These are phyloP conservation scores for Acorus calamus DNA, from an alignment of 106 monocot genomes.

Conservation along the genomic window DNA sequence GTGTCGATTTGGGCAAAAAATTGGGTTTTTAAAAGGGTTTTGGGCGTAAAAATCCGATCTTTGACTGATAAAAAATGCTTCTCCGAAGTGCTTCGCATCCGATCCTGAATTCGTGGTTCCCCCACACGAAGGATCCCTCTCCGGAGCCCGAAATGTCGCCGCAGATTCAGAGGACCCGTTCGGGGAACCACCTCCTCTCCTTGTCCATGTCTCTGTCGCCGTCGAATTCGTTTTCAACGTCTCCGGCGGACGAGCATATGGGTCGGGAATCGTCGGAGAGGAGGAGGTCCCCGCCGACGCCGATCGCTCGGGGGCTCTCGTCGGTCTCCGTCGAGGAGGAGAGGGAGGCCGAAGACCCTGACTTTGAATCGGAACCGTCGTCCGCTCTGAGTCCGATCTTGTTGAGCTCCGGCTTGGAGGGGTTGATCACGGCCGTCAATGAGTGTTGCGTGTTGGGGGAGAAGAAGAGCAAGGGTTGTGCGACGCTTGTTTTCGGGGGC, in stretches of 20 bases:
- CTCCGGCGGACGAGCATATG: background rate
- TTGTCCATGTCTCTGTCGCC: background rate
- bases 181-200: background rate
- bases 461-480: background rate
- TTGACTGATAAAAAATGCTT: constrained; percentile 9
- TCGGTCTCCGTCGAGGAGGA: background rate
- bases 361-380: too few relatives aligned
- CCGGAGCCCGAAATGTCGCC: background rate
- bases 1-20: too few relatives aligned
- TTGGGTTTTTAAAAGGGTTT: too few relatives aligned
- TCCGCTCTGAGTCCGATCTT: background rate
- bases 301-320: too few relatives aligned
- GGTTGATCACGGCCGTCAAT: background rate
- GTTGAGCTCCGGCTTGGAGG: constrained; percentile 14
- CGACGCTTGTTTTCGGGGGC: background rate
- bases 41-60: too few relatives aligned
- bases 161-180: background rate
- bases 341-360: background rate
- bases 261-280: background rate
- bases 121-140: background rate
- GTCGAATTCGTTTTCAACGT: background rate
- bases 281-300: too few relatives aligned
- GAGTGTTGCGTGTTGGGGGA: background rate
- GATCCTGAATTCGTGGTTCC: constrained; percentile 11
- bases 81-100: constrained; percentile 29